Conservation (phyloP, 768 basidiomycete species). For the Cubamyces sp. region DNA sequence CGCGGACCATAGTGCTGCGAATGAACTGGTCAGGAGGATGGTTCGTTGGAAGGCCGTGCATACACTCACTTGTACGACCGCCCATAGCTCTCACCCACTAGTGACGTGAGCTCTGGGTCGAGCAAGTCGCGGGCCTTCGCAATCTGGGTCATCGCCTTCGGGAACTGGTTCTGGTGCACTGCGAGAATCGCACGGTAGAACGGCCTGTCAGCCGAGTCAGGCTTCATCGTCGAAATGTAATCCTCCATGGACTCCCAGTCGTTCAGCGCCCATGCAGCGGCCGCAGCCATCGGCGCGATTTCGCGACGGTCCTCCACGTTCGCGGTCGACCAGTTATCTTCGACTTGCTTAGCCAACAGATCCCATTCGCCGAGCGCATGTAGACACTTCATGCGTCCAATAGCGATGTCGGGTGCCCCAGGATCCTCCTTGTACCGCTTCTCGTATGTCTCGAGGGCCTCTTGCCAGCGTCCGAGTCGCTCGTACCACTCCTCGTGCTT, state of each 20-base stretch:
- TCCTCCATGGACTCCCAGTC: constrained; percentile 99
- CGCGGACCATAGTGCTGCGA: constrained; percentile 88
- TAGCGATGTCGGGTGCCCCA: constrained; percentile 71
- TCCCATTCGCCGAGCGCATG: constrained; percentile 99
- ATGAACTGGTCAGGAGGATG: constrained; percentile 16
- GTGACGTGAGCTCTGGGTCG: constrained; percentile 87
- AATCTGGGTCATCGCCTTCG: constrained; percentile 87
- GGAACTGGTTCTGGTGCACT: constrained; percentile 96
- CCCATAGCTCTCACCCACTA: constrained; percentile 96
- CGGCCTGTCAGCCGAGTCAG: constrained; percentile 89
- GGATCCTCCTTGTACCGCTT: constrained; percentile 78
- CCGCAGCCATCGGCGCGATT: constrained; percentile 96
- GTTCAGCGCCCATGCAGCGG: constrained; percentile 94
- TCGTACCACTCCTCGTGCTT: constrained; percentile 99
- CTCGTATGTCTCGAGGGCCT: constrained; percentile 86
- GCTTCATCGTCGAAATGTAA: constrained; percentile 91
- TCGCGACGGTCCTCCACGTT: constrained; percentile 82
- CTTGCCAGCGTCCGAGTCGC: constrained; percentile 93
- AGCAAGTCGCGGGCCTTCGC: constrained; percentile 90
- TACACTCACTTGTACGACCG: constrained; percentile 86
- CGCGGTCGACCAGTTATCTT: constrained; percentile 85
- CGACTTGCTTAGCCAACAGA: constrained; percentile 80
- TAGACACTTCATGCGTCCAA: constrained; percentile 93
- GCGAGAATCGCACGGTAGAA: constrained; percentile 97
- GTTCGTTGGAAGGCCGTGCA: not conserved